Base-by-base conservation (phyloP, 1,139 yeast genomes). In the Debaryomyces coudertii region DNA sequence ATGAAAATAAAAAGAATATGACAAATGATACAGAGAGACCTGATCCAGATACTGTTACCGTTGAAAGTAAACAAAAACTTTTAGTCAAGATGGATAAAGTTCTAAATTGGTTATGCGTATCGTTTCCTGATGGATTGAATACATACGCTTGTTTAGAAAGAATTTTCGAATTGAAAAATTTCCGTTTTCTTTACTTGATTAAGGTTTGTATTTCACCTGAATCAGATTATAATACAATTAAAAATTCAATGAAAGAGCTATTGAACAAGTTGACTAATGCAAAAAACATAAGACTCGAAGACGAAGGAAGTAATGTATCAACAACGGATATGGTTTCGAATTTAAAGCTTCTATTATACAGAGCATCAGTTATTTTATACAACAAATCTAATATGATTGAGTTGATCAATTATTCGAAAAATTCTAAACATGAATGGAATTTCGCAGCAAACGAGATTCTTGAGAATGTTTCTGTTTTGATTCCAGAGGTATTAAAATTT, bases 401-500 rank as follows among this genome's bases (percentile, higher is more conserved):
- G 27, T 65, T 89, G 24, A 66, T 87, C 20, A 72, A 71, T 25
- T 60, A 72, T 24, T 71, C 83, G 5, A 74, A 73, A 43, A 70
- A 71, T 36, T n/a, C 60, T 0, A 43, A 57, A 1, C 63, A 66
- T 37, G 60, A 63, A 7, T 64, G 69, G 47, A 58, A 64, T 25
- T 54, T 64, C 1, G 56, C 69, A 1, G 77, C 90, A 0, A 79
- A 79, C 50, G 77, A 74, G 31, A 51, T 87, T 6, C 66, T 90
- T 25, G 83, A 81, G 49, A 74, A 79, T 34, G 77, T 89, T 6
- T 84, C 97, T 0, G 57, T 65, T 2, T 71, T 77, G 3, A 72
- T 80, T 40, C 96, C 97, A 0, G 77, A 78, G 14, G 81, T 86
- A 1, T 78, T 89, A 60, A 80, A 80, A 53, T 76, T 77, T 35